Percentiles rank a stretch among this genome's conserved stretches.
Conservation (phyloP, 2,329 filamentous ascomycete genomes). For the Aspergillus fructus region DNA sequence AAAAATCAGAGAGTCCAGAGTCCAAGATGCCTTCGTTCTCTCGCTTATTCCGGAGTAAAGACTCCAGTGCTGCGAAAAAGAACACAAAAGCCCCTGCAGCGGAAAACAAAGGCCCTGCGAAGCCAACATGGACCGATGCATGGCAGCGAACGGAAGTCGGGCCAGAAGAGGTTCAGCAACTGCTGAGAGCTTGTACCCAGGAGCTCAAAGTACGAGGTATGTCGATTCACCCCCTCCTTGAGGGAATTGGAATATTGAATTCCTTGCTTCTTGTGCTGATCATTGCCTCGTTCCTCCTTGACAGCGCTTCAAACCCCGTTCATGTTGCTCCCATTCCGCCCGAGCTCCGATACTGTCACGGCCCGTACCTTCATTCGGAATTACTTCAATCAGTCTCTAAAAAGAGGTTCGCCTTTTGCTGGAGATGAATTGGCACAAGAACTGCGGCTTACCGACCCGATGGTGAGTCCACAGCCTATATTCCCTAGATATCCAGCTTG, state of each 20-base stretch:
- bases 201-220: constrained; percentile 94
- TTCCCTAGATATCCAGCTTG: not conserved
- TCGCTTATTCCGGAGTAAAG: constrained; percentile 71
- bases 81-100: constrained; percentile 52
- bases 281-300: constrained; percentile 21
- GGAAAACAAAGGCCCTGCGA: constrained; percentile 57
- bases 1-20: constrained; percentile 12
- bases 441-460: constrained; percentile 86
- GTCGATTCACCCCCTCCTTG: constrained; percentile 29
- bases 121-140: constrained; percentile 83
- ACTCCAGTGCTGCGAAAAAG: constrained; percentile 64
- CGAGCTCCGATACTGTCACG: constrained; percentile 85
- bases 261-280: constrained; percentile 33
- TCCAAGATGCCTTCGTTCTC: constrained; percentile 58
- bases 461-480: constrained; percentile 60
- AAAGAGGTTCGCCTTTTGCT: constrained; percentile 56
- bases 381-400: constrained; percentile 74
- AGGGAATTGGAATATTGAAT: not conserved
- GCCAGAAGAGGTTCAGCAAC: constrained; percentile 85
- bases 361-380: constrained; percentile 90
- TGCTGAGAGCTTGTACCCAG: constrained; percentile 78
- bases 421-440: constrained; percentile 78
- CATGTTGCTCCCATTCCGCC: constrained; percentile 88
- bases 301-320: constrained; percentile 87
- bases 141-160: constrained; percentile 80